Percentiles rank a stretch among this genome's conserved stretches.
phyloP scores from a whole-genome alignment of 768 basidiomycete species.

The Sarcomyxa edulis region DNA sequence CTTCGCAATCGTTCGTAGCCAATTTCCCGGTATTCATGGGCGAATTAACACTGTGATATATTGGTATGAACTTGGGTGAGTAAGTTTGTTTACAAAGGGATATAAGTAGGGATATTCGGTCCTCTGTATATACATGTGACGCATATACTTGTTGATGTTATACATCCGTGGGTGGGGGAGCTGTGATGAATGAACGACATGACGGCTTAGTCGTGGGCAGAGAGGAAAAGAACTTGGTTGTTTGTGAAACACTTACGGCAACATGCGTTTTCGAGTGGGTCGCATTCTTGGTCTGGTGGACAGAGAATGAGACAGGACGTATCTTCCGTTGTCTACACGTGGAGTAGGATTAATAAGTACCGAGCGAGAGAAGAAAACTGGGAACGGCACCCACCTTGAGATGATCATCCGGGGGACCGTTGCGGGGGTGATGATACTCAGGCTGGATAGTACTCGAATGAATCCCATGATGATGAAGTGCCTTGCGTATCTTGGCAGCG shows the following conservation, averaged over 20 bases:
- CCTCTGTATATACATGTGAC: background rate
- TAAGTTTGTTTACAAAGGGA: background rate
- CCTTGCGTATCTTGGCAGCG: slow-evolving; percentile 76
- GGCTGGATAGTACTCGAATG: slow-evolving; percentile 95
- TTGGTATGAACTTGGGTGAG: background rate
- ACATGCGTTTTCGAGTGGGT: slow-evolving; percentile 67
- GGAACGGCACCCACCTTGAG: slow-evolving; percentile 35
- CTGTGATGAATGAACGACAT: slow-evolving; percentile 5
- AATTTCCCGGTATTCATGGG: slow-evolving; percentile 69
- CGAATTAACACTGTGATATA: slow-evolving; percentile 22
- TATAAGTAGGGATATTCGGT: background rate
- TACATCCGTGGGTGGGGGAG: slow-evolving; percentile 11
- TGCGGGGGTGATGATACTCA: slow-evolving; percentile 52
- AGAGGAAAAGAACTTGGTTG: too few relatives aligned
- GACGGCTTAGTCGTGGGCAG: too few relatives aligned
- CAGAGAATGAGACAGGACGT: slow-evolving; percentile 70
- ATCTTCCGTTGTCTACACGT: slow-evolving; percentile 39
- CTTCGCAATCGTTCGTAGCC: slow-evolving; percentile 60
- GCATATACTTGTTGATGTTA: slow-evolving; percentile 4
- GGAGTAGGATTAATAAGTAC: slow-evolving; percentile 5
- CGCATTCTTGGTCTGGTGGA: slow-evolving; percentile 62
- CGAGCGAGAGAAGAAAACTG: background rate
- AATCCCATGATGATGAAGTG: slow-evolving; percentile 86
- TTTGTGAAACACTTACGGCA: slow-evolving; percentile 61
- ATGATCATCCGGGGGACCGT: slow-evolving; percentile 38